Base-by-base conservation (phyloP, 768 basidiomycete species). In the Xerocomus spinulosus region DNA sequence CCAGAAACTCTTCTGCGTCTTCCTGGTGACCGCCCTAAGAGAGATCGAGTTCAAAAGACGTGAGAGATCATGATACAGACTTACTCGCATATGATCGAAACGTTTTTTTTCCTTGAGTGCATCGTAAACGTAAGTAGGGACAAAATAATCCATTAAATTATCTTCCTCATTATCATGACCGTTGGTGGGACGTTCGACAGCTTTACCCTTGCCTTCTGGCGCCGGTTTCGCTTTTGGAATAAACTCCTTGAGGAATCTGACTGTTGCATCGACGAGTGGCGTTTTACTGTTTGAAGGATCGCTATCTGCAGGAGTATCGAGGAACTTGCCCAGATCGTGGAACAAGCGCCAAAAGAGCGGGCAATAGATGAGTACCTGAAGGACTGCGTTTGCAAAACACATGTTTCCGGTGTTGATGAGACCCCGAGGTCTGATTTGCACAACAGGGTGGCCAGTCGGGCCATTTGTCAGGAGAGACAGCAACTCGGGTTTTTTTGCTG, bases 1-100 rank as follows among this genome's bases (percentile, higher is more conserved):
- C 95, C n/a, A 98, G 74, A 67, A 96, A 98, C 68, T 99, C 95
- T 67, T 99, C 94, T 9, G 94, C 95, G 49, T 99, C 95, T 65
- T 99, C 95, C 70, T 99, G 95, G 49, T 92, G 89, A 0, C 93
- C 93, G 30, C 89, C 82, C 80, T 92, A 15, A 54, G 39, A 5
- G 26, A 46, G 30, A 35, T 58, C 44, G 17, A 43, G 13, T 41
- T 24, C 23, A 38, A 23, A 30, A 48, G 10, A 33, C 3, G 49
- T n/a, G 8, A 14, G 23, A n/a, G 18, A 50, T 23, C 52, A 50
- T 5, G 30, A 57, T 25, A 34, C 18, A 1, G 3, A 77, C 83
- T 57, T 54, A 91, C 89, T 68, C 87, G 72, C 93, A 97, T 97
- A 38, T 78, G 81, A 59, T 94, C 93, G 60, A 97, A 97, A 53